A percentile compares a stretch with the other conserved stretches of the same genome.
Evolutionary conservation across 1,139 yeast genomes (phyloP).

Genomic region (Yamadazyma siamensis): DNA sequence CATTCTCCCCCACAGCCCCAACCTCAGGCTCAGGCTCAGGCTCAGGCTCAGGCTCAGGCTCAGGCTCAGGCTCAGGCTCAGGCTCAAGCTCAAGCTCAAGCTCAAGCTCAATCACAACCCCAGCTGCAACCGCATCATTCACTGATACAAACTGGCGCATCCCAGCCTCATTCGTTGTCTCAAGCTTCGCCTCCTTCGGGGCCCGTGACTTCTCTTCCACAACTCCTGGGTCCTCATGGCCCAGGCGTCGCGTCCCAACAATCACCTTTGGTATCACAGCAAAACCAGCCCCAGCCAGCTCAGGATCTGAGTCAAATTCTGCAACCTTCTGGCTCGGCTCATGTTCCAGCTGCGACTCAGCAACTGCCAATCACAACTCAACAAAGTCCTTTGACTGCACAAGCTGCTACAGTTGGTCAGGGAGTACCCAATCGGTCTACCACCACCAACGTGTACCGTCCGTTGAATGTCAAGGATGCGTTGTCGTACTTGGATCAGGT

Average conservation of each 20-base stretch:
- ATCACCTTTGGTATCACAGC: no score
- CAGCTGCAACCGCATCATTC: slow-evolving; percentile 7
- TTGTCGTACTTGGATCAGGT: slow-evolving; percentile 93
- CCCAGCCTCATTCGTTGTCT: no score
- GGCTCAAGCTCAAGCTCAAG: slow-evolving; percentile 4
- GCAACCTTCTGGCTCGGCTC: not conserved
- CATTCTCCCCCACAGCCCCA: slow-evolving; percentile 2
- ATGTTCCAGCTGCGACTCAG: no score
- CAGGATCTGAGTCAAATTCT: no score
- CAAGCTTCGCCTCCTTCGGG: no score
- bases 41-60: slow-evolving; percentile 2
- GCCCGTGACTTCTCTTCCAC: no score
- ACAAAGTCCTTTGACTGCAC: slow-evolving; percentile 5
- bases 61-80: slow-evolving; percentile 3
- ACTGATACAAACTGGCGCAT: not conserved
- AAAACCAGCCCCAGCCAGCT: not conserved
- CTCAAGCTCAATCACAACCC: slow-evolving; percentile 2
- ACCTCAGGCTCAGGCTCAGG: slow-evolving; percentile 3
- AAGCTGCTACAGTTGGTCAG: slow-evolving; percentile 19
- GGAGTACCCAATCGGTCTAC: slow-evolving; percentile 46
- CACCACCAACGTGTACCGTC: slow-evolving; percentile 62
- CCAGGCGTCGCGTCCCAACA: no score
- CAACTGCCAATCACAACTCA: slow-evolving; percentile 5
- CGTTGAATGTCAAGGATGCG: slow-evolving; percentile 94
- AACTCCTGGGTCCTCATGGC: no score